Base-by-base conservation (phyloP, 192 early-diverging fungal species). In the Mycoemilia scoparia region DNA sequence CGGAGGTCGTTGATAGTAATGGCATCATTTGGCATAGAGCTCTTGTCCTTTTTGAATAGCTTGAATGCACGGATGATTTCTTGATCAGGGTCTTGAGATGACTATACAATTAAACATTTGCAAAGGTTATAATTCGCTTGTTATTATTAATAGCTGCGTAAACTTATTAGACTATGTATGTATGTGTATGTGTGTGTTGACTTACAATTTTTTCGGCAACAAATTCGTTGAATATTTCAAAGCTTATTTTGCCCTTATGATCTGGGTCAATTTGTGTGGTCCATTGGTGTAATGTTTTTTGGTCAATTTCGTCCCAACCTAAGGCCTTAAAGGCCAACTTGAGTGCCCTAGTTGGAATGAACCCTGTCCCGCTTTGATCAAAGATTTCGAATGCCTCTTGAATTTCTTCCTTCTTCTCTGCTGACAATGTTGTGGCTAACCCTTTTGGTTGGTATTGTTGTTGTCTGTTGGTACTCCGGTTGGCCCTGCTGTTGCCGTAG, bases 1-100 rank as follows among this genome's bases (percentile, higher is more conserved):
- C 69, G 55, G 39, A 87, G 50, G 45, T 87, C 86, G 36, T 71
- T 77, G 35, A 84, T 66, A 22, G 81, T 70, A 29, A 87, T 87
- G 3, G 36, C 24, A 12, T 49, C 54, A 10, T 12, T 32, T 57
- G 70, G 32, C 51, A 71, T 21, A 67, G 80, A 35, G 56, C 56
- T 32, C 56, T 74, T 41, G 3, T 53, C 60, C 10, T 79, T 77
- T 50, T 87, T 82, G 64, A 87, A 86, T 24, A 86, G 54, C 19
- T 48, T 60, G 56, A 87, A 87, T 3, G 80, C 75, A 30, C 73
- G 76, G 22, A 69, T 25, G 28, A 87, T 71, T 40, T 87, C 77
- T 26, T 80, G 68, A 27, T 52, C 44, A 19, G 74, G 60, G 49
- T 83, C 72, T 22, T 27, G 31, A 9, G 54, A 50, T 18, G 38